phyloP scores from a whole-genome alignment of 192 early-diverging fungal species.

The Coemansia sp. region DNA sequence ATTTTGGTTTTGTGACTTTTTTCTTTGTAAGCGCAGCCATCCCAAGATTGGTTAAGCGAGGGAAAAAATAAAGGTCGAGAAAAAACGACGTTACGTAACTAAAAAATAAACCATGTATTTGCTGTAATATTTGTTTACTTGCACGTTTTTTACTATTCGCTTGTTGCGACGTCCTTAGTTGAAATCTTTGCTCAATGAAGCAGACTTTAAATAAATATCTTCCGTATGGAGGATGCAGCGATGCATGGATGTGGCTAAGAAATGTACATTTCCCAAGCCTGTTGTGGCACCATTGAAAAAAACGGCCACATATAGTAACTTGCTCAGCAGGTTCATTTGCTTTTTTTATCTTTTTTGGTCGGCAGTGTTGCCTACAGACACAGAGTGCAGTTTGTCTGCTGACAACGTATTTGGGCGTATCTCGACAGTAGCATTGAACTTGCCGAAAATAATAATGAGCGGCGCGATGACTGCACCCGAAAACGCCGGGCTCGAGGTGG shows the following conservation, averaged over 20 bases:
- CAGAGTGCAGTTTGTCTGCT: neutral
- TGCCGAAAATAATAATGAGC: constrained; percentile 4
- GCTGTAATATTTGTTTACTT: no score
- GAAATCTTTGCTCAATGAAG: neutral
- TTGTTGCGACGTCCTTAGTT: neutral
- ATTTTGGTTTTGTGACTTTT: neutral
- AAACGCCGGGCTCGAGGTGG: neutral
- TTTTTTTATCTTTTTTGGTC: neutral
- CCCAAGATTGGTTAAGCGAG: neutral
- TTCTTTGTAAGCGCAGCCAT: neutral
- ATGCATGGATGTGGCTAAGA: constrained; percentile 1
- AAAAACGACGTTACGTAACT: no score
- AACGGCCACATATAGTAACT: constrained; percentile 1
- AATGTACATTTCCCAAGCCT: constrained; percentile 1
- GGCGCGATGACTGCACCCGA: neutral
- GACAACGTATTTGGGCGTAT: neutral
- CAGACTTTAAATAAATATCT: neutral
- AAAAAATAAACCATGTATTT: no score
- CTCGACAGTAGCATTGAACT: neutral
- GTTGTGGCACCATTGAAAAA: neutral
- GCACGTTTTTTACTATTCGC: neutral
- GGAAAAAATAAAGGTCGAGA: no score
- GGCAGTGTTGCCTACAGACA: neutral
- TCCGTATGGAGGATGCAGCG: neutral
- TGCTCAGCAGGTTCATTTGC: neutral